Conservation (phyloP, 116 monocot species). For the Phalaenopsis hybrid region DNA sequence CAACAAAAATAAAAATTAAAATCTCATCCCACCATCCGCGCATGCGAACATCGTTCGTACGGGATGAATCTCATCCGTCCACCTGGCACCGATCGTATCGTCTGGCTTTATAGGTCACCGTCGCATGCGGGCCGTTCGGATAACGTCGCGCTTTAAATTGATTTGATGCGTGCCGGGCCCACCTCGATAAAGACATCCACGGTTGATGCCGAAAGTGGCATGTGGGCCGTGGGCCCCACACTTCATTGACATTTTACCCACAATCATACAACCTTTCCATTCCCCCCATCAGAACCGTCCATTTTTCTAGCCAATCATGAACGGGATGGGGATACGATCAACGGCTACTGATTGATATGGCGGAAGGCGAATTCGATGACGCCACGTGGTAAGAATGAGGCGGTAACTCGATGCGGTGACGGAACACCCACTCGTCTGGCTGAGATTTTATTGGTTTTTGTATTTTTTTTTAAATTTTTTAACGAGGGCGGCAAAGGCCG, state of each 20-base stretch:
- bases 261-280: not conserved
- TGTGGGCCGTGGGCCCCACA: not conserved
- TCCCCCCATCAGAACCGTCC: not conserved
- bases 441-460: not conserved
- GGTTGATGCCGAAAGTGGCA: not conserved
- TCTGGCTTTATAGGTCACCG: not conserved
- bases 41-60: not conserved
- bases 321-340: not conserved
- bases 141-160: not conserved
- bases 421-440: not conserved
- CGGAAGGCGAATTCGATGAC: not conserved
- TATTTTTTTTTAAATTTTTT: not conserved
- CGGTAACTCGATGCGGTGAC: not conserved
- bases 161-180: not conserved
- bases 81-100: not conserved
- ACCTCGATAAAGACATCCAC: not conserved
- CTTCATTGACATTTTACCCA: not conserved
- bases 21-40: not conserved
- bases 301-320: not conserved
- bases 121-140: conserved; percentile 6
- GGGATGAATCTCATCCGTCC: not conserved
- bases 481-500: not conserved
- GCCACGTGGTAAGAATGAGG: not conserved
- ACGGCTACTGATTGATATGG: not conserved
- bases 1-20: too few relatives aligned